These are phyloP conservation scores for Exophiala sideris DNA, from an alignment of 2,329 filamentous ascomycete genomes.

Conservation along the genomic window DNA sequence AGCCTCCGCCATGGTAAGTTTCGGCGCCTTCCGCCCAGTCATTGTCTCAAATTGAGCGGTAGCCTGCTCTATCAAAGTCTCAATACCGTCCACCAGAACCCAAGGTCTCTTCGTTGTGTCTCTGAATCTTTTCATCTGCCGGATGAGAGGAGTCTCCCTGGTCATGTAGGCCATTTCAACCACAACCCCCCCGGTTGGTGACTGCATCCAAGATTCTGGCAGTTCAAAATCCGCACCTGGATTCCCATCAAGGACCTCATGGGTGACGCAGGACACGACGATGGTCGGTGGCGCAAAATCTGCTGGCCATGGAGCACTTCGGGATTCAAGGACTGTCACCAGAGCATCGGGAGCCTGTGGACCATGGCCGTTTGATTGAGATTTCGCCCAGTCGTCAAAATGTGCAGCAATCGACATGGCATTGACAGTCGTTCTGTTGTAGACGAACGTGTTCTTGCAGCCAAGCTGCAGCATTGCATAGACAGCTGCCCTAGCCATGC, in stretches of 20 bases:
- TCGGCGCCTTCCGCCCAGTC: slow-evolving; percentile 68
- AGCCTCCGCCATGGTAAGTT: slow-evolving; percentile 66
- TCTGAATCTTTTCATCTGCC: slow-evolving; percentile 61
- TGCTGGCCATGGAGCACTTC: slow-evolving; percentile 62
- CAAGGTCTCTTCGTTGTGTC: slow-evolving; percentile 55
- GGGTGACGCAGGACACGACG: slow-evolving; percentile 71
- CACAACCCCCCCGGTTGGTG: slow-evolving; percentile 70
- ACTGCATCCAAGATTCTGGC: slow-evolving; percentile 66
- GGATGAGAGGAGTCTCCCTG: slow-evolving; percentile 66
- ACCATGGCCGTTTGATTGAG: slow-evolving; percentile 34
- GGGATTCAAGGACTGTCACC: slow-evolving; percentile 55
- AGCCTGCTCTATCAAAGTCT: slow-evolving; percentile 73
- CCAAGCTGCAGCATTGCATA: slow-evolving; percentile 77
- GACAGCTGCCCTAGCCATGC: slow-evolving; percentile 74
- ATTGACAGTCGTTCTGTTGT: slow-evolving; percentile 66
- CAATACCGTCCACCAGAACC: slow-evolving; percentile 72
- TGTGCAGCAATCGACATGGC: slow-evolving; percentile 66
- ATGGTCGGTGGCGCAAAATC: slow-evolving; percentile 65
- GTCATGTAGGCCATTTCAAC: slow-evolving; percentile 74
- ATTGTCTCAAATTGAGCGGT: slow-evolving; percentile 81
- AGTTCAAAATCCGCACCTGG: slow-evolving; percentile 68
- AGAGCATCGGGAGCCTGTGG: slow-evolving; percentile 34
- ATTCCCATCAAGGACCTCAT: slow-evolving; percentile 57
- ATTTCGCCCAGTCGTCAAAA: slow-evolving; percentile 56
- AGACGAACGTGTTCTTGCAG: slow-evolving; percentile 70